phyloP scores from a whole-genome alignment of 139 green algal species.

The Chlamydomonas sphaeroides region DNA sequence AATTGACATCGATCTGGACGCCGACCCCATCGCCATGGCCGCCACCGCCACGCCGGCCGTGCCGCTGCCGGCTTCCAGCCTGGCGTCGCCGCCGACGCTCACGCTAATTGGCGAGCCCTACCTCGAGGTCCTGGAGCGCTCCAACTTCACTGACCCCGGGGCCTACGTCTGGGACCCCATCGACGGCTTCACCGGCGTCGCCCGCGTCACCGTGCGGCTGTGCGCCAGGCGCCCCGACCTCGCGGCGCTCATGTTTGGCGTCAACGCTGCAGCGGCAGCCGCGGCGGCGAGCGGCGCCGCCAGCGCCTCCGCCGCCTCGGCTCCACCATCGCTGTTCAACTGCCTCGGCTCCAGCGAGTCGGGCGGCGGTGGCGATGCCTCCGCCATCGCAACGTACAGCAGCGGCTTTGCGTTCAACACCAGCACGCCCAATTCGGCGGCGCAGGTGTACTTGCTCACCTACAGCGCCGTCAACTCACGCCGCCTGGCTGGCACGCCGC shows the following conservation, averaged over 20 bases:
- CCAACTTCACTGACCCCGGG: slow-evolving; percentile 13
- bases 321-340: background rate
- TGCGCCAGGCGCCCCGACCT: background rate
- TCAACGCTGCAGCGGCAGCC: background rate
- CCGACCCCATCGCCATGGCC: background rate
- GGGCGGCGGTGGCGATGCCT: background rate
- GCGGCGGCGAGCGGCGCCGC: background rate
- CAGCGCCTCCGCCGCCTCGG: background rate
- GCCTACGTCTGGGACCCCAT: slow-evolving; percentile 9
- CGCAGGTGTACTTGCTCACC: slow-evolving; percentile 23
- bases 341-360: background rate
- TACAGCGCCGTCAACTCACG: slow-evolving; percentile 31
- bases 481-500: background rate
- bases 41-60: background rate
- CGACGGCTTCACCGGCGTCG: slow-evolving; percentile 6
- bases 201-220: background rate
- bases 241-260: background rate
- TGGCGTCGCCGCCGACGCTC: background rate
- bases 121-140: slow-evolving; percentile 1
- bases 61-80: background rate
- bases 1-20: background rate
- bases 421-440: background rate
- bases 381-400: background rate
- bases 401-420: background rate
- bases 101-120: slow-evolving; percentile 31